phyloP scores from a whole-genome alignment of 164 flowering plant genomes.

The Vitis cinerea region DNA sequence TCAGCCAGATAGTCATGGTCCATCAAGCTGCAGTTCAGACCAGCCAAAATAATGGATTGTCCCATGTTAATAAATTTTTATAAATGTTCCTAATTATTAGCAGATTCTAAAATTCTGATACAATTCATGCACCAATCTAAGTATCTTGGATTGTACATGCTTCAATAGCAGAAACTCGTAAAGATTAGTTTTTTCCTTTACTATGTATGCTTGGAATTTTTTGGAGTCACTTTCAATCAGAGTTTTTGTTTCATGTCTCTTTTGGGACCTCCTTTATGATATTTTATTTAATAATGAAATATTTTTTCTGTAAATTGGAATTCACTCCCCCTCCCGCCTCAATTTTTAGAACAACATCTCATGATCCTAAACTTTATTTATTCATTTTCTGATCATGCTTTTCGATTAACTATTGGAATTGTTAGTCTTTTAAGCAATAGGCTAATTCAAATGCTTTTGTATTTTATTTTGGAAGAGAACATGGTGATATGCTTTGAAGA shows the following conservation, averaged over 20 bases:
- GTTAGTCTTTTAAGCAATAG: neutral
- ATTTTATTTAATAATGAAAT: no score
- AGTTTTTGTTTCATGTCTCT: neutral
- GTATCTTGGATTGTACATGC: neutral
- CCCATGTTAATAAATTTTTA: neutral
- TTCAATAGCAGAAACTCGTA: neutral
- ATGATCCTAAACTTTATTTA: neutral
- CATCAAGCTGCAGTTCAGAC: no score
- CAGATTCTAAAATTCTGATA: neutral
- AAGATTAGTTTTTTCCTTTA: neutral
- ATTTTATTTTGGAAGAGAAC: slow-evolving; percentile 60
- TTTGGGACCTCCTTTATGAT: neutral
- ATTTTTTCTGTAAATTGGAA: no score
- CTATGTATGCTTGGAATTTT: neutral
- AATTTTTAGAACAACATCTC: no score
- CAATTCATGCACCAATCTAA: neutral
- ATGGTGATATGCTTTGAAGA: slow-evolving; percentile 97
- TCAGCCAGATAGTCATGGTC: no score
- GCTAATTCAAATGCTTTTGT: slow-evolving; percentile 9
- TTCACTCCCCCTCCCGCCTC: no score
- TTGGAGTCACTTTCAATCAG: neutral
- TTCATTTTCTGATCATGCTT: slow-evolving; percentile 5
- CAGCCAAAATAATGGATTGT: neutral
- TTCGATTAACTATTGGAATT: neutral
- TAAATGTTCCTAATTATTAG: neutral